These are phyloP conservation scores for Phytophthora tubulina DNA, from an alignment of 352 stramenopile species.

Conservation along the genomic window DNA sequence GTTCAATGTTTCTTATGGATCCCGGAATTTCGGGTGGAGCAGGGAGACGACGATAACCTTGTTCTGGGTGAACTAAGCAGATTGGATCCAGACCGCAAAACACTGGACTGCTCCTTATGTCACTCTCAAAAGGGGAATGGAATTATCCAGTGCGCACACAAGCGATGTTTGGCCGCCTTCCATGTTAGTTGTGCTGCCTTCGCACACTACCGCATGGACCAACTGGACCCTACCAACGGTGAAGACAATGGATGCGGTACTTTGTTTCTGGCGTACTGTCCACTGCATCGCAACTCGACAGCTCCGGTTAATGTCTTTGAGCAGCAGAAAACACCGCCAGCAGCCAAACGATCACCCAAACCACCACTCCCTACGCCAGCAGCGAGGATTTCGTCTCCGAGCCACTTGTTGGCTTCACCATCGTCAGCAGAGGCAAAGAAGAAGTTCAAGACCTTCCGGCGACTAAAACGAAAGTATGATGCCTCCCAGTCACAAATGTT, in stretches of 20 bases:
- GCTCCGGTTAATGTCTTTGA: constrained; percentile 13
- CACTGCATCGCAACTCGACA: constrained; percentile 59
- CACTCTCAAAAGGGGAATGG: constrained; percentile 64
- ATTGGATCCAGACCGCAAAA: constrained; percentile 69
- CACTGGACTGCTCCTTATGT: constrained; percentile 77
- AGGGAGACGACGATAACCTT: constrained; percentile 45
- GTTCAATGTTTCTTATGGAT: constrained; percentile 91
- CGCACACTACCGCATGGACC: constrained; percentile 69
- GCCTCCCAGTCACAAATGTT: constrained; percentile 47
- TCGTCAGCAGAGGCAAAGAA: constrained; percentile 50
- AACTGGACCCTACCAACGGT: constrained; percentile 52
- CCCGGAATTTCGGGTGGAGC: constrained; percentile 69
- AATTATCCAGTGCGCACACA: constrained; percentile 84
- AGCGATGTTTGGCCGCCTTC: constrained; percentile 77
- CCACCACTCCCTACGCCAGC: constrained; percentile 30
- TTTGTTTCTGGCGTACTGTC: constrained; percentile 78
- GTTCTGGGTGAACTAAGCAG: constrained; percentile 55
- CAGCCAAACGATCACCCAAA: constrained; percentile 10
- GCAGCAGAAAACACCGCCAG: constrained; percentile 17
- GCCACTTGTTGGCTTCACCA: constrained; percentile 61
- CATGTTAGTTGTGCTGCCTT: constrained; percentile 81
- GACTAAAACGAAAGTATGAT: constrained; percentile 81
- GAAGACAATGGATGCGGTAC: constrained; percentile 49
- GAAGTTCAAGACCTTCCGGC: constrained; percentile 74
- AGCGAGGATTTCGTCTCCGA: constrained; percentile 49